Evolutionary conservation across 2,329 filamentous ascomycete genomes (phyloP).

Genomic region (Rutstroemia sydowiana): DNA sequence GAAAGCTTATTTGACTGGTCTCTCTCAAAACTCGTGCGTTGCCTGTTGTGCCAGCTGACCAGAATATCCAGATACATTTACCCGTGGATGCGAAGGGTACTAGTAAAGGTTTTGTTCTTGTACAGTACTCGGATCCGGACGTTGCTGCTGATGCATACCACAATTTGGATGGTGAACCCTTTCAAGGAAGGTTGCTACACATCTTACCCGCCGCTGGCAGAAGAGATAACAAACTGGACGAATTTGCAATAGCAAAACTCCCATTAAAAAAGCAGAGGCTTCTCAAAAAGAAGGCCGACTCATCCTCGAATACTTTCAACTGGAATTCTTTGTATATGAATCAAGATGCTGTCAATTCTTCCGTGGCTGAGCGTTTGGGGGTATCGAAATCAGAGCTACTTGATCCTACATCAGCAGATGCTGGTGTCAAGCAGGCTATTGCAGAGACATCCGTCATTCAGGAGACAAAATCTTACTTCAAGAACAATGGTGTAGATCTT

Average conservation of each 20-base stretch:
- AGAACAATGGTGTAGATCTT: constrained; percentile 79
- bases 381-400: constrained; percentile 86
- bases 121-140: constrained; percentile 67
- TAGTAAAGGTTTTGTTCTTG: constrained; percentile 85
- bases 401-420: constrained; percentile 91
- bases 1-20: constrained; percentile 31
- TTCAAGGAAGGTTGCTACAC: constrained; percentile 88
- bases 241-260: constrained; percentile 82
- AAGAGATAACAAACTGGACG: constrained; percentile 74
- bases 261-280: constrained; percentile 92
- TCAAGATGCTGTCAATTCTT: constrained; percentile 88
- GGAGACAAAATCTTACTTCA: constrained; percentile 90
- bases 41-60: constrained; percentile 31
- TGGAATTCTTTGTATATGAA: constrained; percentile 99
- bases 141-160: constrained; percentile 74
- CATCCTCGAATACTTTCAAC: constrained; percentile 73
- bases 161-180: constrained; percentile 72
- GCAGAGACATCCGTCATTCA: constrained; percentile 95
- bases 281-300: constrained; percentile 76
- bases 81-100: constrained; percentile 64
- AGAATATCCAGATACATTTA: constrained; percentile 67
- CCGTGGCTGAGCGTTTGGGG: constrained; percentile 77
- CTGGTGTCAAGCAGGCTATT: constrained; percentile 91
- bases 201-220: constrained; percentile 80
- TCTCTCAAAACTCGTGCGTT: constrained; percentile 12